Evolutionary conservation across 768 basidiomycete species (phyloP), one percentile per base, ranked within the genome.

Genomic region (Rhizopogon salebrosus): DNA sequence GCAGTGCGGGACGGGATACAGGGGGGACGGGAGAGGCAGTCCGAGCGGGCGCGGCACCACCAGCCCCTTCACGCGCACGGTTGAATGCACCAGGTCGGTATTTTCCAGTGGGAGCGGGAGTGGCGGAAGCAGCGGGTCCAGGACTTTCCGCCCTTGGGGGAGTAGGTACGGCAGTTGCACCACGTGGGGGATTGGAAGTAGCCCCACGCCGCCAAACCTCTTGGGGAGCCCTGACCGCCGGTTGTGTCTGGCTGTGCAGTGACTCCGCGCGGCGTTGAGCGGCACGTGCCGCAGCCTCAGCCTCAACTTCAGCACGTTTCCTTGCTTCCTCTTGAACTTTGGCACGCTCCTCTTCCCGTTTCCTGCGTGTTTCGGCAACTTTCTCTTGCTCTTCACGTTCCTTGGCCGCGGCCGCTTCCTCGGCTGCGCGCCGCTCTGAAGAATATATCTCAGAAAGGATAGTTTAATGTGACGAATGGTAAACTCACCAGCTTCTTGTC

Each of bases 351-450:
- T 54, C 69, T 24, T 77, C 78, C 50, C 80, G 83, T 41, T 76
- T 63, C 52, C 77, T 80, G 45, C 87, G 85, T 24, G 70, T 56
- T 1, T 73, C 78, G 2, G 67, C 70, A 0, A 60, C 58, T 35
- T 76, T 80, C 58, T 83, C 90, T 60, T 90, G 86, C 42, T 75
- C 83, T 60, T 82, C 78, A 49, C 72, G 80, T 64, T 82, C 82
- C 57, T 72, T 78, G 53, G 76, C 79, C 0, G 66, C 80, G 8
- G 70, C 72, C 16, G 73, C 83, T 45, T 78, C 84, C 55, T 83
- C 84, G 52, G 78, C 83, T 23, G 78, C 85, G n/a, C 50, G 66
- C 49, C 58, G 77, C 63, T 83, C 83, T 84, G 59, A 13, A 24
- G 31, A 16, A 68, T 13, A 34, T 13, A 70, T 59, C 62, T 67